Evolutionary conservation across 1,284 basidiomycete genomes (phyloP).

Genomic region (Sporisorium iseilematis-ciliati): DNA sequence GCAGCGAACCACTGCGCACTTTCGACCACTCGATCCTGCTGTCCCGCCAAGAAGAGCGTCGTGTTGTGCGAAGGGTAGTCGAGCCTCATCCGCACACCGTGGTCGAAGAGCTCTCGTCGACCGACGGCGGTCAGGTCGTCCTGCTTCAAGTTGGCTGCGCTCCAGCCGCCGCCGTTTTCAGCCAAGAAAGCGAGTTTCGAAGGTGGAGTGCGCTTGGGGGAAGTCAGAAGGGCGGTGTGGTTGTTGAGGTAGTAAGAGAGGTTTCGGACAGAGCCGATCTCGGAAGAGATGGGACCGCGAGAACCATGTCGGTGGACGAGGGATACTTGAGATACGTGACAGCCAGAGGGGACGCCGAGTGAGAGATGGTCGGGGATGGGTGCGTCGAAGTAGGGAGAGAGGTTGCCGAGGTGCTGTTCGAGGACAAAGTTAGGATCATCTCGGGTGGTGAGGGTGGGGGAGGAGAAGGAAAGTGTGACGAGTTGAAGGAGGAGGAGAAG

Average conservation of each 20-base stretch:
- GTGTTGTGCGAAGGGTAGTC: slow-evolving; percentile 71
- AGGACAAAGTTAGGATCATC: slow-evolving; percentile 7
- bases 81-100: slow-evolving; percentile 72
- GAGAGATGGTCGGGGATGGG: slow-evolving; percentile 69
- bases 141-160: slow-evolving; percentile 65
- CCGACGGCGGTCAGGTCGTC: slow-evolving; percentile 72
- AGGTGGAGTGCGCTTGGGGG: slow-evolving; percentile 70
- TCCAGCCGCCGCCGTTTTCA: slow-evolving; percentile 70
- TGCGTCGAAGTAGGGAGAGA: slow-evolving; percentile 71
- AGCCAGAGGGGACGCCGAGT: slow-evolving; percentile 71
- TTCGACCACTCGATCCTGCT: slow-evolving; percentile 73
- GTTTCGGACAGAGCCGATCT: slow-evolving; percentile 33
- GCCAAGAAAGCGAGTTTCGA: slow-evolving; percentile 70
- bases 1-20: slow-evolving; percentile 73
- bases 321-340: slow-evolving; percentile 72
- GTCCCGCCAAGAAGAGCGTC: slow-evolving; percentile 71
- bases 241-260: slow-evolving; percentile 67
- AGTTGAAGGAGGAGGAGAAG: slow-evolving; percentile 28
- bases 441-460: not conserved
- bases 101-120: slow-evolving; percentile 72
- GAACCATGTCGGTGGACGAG: slow-evolving; percentile 72
- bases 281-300: slow-evolving; percentile 55
- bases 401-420: slow-evolving; percentile 41
- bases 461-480: slow-evolving; percentile 13
- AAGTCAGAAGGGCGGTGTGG: slow-evolving; percentile 62